Conservation (phyloP, 2,329 filamentous ascomycete genomes). For the Aspergillus candidus region DNA sequence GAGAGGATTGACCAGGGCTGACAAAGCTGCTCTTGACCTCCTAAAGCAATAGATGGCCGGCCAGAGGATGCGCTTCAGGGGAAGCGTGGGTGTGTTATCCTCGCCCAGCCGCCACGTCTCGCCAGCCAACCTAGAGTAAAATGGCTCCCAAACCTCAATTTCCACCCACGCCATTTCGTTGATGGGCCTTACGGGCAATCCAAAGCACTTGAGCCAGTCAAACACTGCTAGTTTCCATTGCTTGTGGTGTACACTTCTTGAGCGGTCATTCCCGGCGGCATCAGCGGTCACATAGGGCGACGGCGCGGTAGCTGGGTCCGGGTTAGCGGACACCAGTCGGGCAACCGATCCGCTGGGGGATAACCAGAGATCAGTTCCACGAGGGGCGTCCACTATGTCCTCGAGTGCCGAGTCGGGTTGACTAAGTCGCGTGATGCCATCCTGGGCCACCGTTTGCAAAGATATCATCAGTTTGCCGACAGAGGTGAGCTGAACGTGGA, state of each 20-base stretch:
- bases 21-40: constrained; percentile 20
- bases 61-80: constrained; percentile 40
- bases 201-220: constrained; percentile 34
- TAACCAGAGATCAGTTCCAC: constrained; percentile 35
- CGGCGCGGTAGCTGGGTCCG: constrained; percentile 15
- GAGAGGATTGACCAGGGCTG: constrained; percentile 13
- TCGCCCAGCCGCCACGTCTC: constrained; percentile 25
- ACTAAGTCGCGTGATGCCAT: constrained; percentile 30
- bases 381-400: constrained; percentile 14
- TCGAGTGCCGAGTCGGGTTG: constrained; percentile 14
- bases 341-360: constrained; percentile 36
- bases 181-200: constrained; percentile 24
- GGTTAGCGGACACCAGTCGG: constrained; percentile 25
- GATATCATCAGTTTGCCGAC: constrained; percentile 34
- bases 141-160: constrained; percentile 37
- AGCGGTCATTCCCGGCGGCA: constrained; percentile 8
- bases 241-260: constrained; percentile 14
- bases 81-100: constrained; percentile 23
- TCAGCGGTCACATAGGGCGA: constrained; percentile 15
- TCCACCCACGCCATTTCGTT: constrained; percentile 36
- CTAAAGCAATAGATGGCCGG: constrained; percentile 40
- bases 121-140: constrained; percentile 32
- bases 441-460: constrained; percentile 31
- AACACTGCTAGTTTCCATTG: constrained; percentile 34
- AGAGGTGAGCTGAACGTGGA: constrained; percentile 33